A percentile compares a stretch with the other conserved stretches of the same genome.
Evolutionary conservation across 2,329 filamentous ascomycete species (phyloP).

Genomic region (Botrytis paeoniae): DNA sequence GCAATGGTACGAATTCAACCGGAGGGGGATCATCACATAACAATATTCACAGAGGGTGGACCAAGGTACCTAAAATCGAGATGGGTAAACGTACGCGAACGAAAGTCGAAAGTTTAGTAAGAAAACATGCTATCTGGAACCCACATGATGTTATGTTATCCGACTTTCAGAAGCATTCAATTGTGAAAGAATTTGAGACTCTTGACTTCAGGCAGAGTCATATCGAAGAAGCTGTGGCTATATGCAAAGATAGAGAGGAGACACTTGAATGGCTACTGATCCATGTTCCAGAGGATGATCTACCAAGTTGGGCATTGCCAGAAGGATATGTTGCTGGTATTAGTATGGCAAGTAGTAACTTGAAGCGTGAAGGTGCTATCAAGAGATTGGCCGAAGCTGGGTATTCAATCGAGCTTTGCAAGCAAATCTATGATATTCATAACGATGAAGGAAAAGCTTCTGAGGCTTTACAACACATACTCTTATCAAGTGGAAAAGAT

Average conservation of each 20-base stretch:
- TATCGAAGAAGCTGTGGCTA: constrained; percentile 78
- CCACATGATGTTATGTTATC: constrained; percentile 68
- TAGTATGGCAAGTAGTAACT: constrained; percentile 75
- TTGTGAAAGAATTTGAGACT: constrained; percentile 71
- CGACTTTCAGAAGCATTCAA: constrained; percentile 51
- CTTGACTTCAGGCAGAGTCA: constrained; percentile 88
- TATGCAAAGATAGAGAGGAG: constrained; percentile 90
- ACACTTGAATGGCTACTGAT: constrained; percentile 94
- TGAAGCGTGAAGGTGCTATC: constrained; percentile 77
- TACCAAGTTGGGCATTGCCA: constrained; percentile 89
- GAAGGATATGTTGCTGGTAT: constrained; percentile 90
- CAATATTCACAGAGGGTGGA: constrained; percentile 68
- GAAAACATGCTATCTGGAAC: constrained; percentile 83
- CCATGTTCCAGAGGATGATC: constrained; percentile 93
- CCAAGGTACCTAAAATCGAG: constrained; percentile 82
- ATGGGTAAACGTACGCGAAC: constrained; percentile 80
- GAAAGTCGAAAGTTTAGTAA: constrained; percentile 75
- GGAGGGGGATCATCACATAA: constrained; percentile 37
- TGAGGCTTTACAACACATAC: constrained; percentile 70
- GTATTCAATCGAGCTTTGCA: constrained; percentile 81
- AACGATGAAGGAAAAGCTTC: constrained; percentile 74
- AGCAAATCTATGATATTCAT: constrained; percentile 69
- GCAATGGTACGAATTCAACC: constrained; percentile 31
- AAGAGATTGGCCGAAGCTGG: constrained; percentile 79
- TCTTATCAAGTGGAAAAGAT: constrained; percentile 52